Evolutionary conservation across 1,139 yeast species (phyloP), one percentile per base, ranked within the genome.

Genomic region (Zygoascus hellenicus): DNA sequence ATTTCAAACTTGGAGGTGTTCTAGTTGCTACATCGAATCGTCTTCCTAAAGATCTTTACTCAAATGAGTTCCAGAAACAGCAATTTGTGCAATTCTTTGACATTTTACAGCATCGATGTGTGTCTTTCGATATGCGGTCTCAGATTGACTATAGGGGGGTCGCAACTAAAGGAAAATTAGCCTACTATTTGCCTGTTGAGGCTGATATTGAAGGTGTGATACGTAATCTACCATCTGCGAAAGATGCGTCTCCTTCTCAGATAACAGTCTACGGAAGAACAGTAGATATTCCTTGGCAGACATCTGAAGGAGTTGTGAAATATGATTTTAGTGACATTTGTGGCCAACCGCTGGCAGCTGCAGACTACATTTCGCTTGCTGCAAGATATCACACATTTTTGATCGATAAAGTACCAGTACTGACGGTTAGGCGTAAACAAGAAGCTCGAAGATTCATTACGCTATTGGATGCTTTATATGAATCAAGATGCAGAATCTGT

Each of bases 1-100:
- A 77, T 64, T 82, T 83, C 68, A 81, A 80, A 56, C 63, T 83
- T 7, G 89, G 90, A 2, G 90, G 90, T 2, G 86, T 83, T 0
- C 63, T 83, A 41, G 81, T 83, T 28, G 87, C 89, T 1, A 83
- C 88, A 1, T 80, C 87, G 1, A 83, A 83, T 55, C 72, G 83
- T 57, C 64, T 82, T 13, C 90, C 89, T 0, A 86, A 82, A 45
- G 64, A 83, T 51, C 68, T 83, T 37, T 83, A 83, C 55, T 74
- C 86, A 1, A 79, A 78, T 10, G 80, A 77, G 46, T 81, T 82
- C 59, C 77, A 79, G 53, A 78, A 77, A 56, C 67, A 71, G 6
- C 79, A 78, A 43, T 81, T 83, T 61, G 70, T 74, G 47, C 67
- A 72, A 10, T 83, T 83, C 62, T 77, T 78, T 38, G 68, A 74